Conservation (phyloP, 805 yeast genomes). For the Candida insectorum region DNA sequence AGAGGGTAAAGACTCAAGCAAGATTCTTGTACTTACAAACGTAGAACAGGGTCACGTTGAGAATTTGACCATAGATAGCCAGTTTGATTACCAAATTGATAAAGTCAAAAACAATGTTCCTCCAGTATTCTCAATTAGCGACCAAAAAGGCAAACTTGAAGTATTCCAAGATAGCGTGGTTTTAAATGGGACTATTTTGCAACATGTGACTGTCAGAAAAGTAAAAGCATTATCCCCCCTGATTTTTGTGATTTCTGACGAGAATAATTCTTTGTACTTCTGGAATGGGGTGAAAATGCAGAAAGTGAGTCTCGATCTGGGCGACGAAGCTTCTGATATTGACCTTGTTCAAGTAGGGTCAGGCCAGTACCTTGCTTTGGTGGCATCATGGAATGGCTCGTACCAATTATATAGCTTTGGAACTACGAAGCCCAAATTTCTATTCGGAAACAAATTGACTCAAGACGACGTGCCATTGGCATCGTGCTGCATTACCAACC, state of each 20-base stretch:
- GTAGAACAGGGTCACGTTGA: too few species aligned
- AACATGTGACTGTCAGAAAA: slow-evolving; percentile 1
- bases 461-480: slow-evolving; percentile 8
- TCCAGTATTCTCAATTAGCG: too few species aligned
- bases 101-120: too few species aligned
- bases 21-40: too few species aligned
- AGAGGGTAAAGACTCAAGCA: neutral
- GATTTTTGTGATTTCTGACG: slow-evolving; percentile 6
- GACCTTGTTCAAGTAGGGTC: slow-evolving; percentile 9
- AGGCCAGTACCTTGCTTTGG: slow-evolving; percentile 9
- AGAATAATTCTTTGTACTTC: slow-evolving; percentile 5
- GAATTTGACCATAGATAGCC: slow-evolving; percentile 1
- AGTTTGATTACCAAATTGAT: neutral
- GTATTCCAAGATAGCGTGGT: neutral
- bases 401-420: slow-evolving; percentile 9
- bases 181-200: slow-evolving; percentile 1
- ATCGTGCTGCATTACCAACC: slow-evolving; percentile 12
- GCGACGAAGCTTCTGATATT: slow-evolving; percentile 10
- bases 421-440: slow-evolving; percentile 1
- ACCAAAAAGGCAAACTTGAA: slow-evolving; percentile 1
- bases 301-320: slow-evolving; percentile 1
- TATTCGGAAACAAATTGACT: neutral
- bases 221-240: slow-evolving; percentile 2
- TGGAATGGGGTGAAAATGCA: slow-evolving; percentile 4
- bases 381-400: slow-evolving; percentile 16